These are phyloP conservation scores for Phlebiopsis flavidoalba DNA, from an alignment of 768 basidiomycete genomes.

Conservation along the genomic window DNA sequence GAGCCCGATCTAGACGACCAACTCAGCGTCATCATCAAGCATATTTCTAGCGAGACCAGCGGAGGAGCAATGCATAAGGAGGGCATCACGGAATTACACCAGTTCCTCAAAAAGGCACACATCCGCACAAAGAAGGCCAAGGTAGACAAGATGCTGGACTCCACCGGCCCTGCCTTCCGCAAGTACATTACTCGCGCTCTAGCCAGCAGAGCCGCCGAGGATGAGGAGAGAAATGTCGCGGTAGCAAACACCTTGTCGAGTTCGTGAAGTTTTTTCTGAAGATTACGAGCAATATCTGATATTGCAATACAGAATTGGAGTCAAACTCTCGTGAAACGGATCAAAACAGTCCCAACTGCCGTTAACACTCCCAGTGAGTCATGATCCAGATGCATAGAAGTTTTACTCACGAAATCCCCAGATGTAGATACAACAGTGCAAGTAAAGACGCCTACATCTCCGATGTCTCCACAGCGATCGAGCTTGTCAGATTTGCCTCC, in stretches of 20 bases:
- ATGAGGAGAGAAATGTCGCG: conserved; percentile 71
- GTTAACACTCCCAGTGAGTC: conserved; percentile 1
- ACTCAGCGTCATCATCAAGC: conserved; percentile 74
- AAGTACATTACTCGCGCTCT: conserved; percentile 89
- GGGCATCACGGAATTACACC: conserved; percentile 90
- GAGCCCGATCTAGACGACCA: conserved; percentile 88
- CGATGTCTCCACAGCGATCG: conserved; percentile 27
- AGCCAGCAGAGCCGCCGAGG: conserved; percentile 83
- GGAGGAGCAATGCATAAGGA: conserved; percentile 89
- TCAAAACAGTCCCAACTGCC: conserved; percentile 11
- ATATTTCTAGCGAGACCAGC: conserved; percentile 82
- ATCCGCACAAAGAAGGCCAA: conserved; percentile 69
- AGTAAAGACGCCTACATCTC: conserved; percentile 19
- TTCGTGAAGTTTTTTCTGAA: conserved; percentile 31
- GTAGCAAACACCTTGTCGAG: conserved; percentile 83
- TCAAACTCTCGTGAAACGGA: conserved; percentile 42
- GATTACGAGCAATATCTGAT: not conserved
- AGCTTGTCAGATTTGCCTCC: conserved; percentile 24
- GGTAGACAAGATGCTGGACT: conserved; percentile 85
- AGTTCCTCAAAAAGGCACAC: conserved; percentile 85
- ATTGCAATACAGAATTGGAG: conserved; percentile 48
- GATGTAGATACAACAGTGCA: conserved; percentile 4
- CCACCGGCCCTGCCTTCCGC: conserved; percentile 84
- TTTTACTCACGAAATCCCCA: not conserved
- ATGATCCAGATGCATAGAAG: not conserved